Base-by-base conservation (phyloP, 2,329 filamentous ascomycete genomes). In the Claviceps cyperi region DNA sequence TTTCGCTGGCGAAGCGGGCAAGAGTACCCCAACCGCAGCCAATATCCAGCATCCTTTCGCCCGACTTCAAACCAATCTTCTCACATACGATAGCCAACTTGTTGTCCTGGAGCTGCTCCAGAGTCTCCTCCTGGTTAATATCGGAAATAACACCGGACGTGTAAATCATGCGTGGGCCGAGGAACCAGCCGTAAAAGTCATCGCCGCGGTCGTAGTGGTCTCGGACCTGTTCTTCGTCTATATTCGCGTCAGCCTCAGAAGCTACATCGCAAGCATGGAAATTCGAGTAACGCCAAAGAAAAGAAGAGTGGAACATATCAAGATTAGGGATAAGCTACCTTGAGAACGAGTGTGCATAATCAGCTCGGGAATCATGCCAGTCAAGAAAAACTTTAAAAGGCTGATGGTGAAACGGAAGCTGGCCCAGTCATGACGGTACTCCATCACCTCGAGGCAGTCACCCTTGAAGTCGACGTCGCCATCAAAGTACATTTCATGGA, bases 1-100 rank as follows among this genome's bases (percentile, higher is more conserved):
- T 89, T 66, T 86, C 83, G 58, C 84, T 91, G 59, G 92, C 92
- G 63, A 90, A 97, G 63, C 88, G 88, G 63, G 89, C 84, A 52
- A 98, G 84, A 36, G 92, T 97, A 62, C 92, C 92, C 92, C 92
- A 98, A 59, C 92, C 92, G 66, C 91, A 97, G 64, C 92, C 92
- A 63, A 98, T 94, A 62, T 97, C 92, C 52, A 97, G 84, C 69
- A 97, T 72, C 50, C 69, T 78, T 66, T 97, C 90, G 59, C 83
- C 88, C 57, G 81, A 70, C 72, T 92, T 76, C 53, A 97, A 75
- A 45, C 75, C 83, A 58, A 96, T 90, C 79, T 97, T 97, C 70
- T 97, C 89, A 69, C 91, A 97, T 47, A 98, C 91, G 59, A 94
- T 76, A 57, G 85, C 84, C 60, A 97, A 74, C 73, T 98, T 97